Base-by-base conservation (phyloP, 208 protist species). In the Crithidia expoeki region DNA sequence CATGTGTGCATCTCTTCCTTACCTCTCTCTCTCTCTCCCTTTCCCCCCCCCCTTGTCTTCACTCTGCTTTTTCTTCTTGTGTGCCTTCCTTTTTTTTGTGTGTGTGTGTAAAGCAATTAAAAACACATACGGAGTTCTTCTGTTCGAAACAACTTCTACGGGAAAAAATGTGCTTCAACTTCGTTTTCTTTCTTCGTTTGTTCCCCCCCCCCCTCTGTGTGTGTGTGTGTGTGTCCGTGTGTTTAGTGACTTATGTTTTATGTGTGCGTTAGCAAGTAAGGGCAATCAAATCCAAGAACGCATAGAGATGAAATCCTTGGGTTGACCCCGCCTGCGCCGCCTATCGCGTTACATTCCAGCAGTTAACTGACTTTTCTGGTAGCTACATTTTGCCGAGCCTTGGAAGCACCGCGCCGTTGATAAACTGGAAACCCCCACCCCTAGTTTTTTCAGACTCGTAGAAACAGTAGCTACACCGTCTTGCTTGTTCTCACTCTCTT, bases 31-130 rank as follows among this genome's bases (percentile, higher is more conserved):
- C 40, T 68, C 64, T 42, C 49, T 61, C 2, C 10, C 12, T 50
- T 40, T 17, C 14, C n/a, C 14, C 42, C 12, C 4, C n/a, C 14
- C 14, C 42, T 5, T 47, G n/a, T 47, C 5, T 47, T 47, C 14
- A 5, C 16, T n/a, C 42, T n/a, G 12, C n/a, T 47, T 9, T 47
- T 57, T 36, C 10, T 61, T 67, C 36, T 60, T 36, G 5, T 30
- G 40, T 59, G 11, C 53, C 17, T 59, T 46, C 53, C 33, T 19
- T 59, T 44, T 59, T 23, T 63, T 55, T 38, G 59, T 74, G 55
- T 1, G 28, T 17, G 42, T 47, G 42, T 47, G 42, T 21, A 47
- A 47, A 47, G 16, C 42, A n/a, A 4, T 17, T 5, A 47, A 47
- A 17, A 5, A 5, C 9, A 21, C 16, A 9, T 66, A 60, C 28